Evolutionary conservation across 495 filamentous ascomycete species (phyloP), one percentile per base, ranked within the genome.

Genomic region (Jackrogersella multiformis): DNA sequence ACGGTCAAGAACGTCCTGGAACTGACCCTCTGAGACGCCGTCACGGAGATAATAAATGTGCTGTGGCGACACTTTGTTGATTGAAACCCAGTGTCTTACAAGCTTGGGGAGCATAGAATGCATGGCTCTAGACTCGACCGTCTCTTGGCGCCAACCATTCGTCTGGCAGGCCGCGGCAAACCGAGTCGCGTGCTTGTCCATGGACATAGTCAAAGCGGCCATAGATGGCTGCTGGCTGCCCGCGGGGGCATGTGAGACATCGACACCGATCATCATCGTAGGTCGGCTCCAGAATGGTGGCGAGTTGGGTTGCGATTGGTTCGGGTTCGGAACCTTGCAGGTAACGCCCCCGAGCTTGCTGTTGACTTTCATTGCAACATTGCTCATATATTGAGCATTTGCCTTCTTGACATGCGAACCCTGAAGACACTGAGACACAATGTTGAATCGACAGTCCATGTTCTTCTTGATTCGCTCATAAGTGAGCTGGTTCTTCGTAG

Each of bases 41-140:
- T 99, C 95, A 15, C 95, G 94, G 80, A 97, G 90, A 76, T 97
- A 98, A 74, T 96, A 91, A 54, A 99, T 82, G 32, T 92, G 84
- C 35, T 84, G 48, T 0, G 93, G 92, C 4, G 76, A 61, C 1
- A 68, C 55, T 1, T 83, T 80, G 42, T 88, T 79, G n/a, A 80
- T 85, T 1, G 68, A 42, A 30, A 83, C 80, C 89, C 92, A 99
- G 28, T 84, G 73, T 15, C 78, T 77, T 9, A 92, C 72, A 28
- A 96, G 77, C 4, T 82, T 86, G 0, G 74, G 76, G 5, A 97
- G 73, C 77, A 94, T 88, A 2, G 67, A 64, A 5, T 85, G 74
- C 58, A 93, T 86, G 72, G 91, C 94, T 0, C 73, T 58, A 0
- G 83, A 77, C 0, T 82, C 81, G 20, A 99, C 85, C 26, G 95